Evolutionary conservation across 768 basidiomycete genomes (phyloP), one percentile per base, ranked within the genome.

Genomic region (Punctularia strigosozonata): DNA sequence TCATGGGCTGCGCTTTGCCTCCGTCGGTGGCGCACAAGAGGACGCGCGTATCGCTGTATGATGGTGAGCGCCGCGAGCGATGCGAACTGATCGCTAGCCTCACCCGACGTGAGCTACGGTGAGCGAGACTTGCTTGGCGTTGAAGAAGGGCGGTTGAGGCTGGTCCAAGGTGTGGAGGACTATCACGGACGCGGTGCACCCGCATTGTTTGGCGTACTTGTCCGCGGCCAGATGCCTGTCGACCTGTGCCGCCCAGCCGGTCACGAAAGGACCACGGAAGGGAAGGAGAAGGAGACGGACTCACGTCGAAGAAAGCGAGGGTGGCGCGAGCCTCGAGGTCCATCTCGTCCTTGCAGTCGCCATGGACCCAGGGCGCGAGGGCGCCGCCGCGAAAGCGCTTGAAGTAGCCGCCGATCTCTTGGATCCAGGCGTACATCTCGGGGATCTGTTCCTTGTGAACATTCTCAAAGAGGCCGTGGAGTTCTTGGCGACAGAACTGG

Each of bases 101-200:
- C 45, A 89, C 90, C 91, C 94, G 49, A 85, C 83, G 57, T 99
- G 95, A 10, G 89, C 91, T 21, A 97, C 77, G 2, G 88, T 94
- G 40, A 98, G 62, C 3, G 80, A 75, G 15, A 97, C 55, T 45
- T 63, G 72, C 40, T 80, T 53, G 1, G 94, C 75, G 12, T 79
- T 68, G 56, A 89, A 97, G 62, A 90, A 98, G 0, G 92, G 84
- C 4, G 73, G 66, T 6, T 74, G 65, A 12, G 87, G 89, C 5
- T 63, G 53, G 56, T 98, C 94, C 13, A 98, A 65, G 19, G 88
- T 83, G 46, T 98, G 92, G n/a, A 98, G 64, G 26, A 98, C 68
- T 1, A 79, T 88, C 2, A 95, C 74, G 1, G 91, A 94, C 6
- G 88, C 89, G 3, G 91, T 94, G 12, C 90, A 87, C 2, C 95